These are phyloP conservation scores for Termitomyces sp. DNA, from an alignment of 768 basidiomycete genomes.

Conservation along the genomic window DNA sequence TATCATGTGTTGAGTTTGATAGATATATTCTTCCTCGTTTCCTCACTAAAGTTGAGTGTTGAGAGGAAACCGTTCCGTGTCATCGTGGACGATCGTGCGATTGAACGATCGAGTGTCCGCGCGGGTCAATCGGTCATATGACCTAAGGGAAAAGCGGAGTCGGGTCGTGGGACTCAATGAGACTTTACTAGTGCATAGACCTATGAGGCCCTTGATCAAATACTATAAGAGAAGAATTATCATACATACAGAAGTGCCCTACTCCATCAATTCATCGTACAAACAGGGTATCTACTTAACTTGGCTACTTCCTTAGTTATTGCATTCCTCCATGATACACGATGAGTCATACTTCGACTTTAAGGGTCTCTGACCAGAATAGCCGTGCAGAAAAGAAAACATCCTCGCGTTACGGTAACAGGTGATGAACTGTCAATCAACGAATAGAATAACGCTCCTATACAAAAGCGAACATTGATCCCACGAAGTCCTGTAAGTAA, in stretches of 20 bases:
- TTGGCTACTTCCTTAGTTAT: not conserved
- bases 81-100: no score
- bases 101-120: no score
- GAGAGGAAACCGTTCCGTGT: no score
- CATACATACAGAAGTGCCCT: not conserved
- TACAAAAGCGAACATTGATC: not conserved
- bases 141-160: no score
- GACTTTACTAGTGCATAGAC: no score
- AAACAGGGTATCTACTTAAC: not conserved
- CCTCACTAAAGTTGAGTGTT: no score
- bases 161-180: no score
- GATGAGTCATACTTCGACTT: not conserved
- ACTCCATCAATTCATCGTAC: not conserved
- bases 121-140: no score
- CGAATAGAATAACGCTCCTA: conserved; percentile 18
- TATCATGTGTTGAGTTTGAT: no score
- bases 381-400: not conserved
- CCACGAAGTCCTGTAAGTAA: not conserved
- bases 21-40: no score
- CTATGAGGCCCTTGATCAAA: no score
- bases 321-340: not conserved
- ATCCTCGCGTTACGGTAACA: not conserved
- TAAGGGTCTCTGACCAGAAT: not conserved
- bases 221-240: not conserved
- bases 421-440: not conserved